Evolutionary conservation across 2,329 filamentous ascomycete genomes (phyloP), one percentile per base, ranked within the genome.

Genomic region (Pseudogymnoascus sp.): DNA sequence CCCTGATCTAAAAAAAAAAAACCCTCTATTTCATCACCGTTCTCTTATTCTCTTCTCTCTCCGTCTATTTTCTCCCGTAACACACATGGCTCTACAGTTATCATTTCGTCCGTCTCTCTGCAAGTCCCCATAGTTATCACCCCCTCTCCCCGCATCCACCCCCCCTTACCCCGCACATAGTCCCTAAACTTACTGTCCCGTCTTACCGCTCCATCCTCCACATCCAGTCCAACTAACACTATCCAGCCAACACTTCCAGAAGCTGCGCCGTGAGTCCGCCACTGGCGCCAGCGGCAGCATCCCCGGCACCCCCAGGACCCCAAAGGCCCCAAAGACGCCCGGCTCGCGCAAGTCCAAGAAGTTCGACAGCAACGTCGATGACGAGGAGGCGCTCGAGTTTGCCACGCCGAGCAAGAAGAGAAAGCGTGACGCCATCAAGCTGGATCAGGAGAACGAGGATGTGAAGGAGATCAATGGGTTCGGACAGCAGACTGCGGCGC

Each of bases 231-330:
- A 61, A 64, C 66, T 50, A 65, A 26, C 16, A 35, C 13, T 14
- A 37, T 31, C 26, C 50, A 73, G 71, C 10, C 71, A 73, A 61
- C 71, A 72, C 53, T 73, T 69, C 62, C 71, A 73, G 56, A 73
- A 73, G 61, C 66, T 73, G 40, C 68, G 70, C 56, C 67, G 50
- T 1, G 66, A 40, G 5, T 44, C 31, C 59, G 13, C 31, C 16
- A 62, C 35, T 14, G 26, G 61, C 37, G 42, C 13, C 56, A n/a
- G 19, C 11, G 14, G 37, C n/a, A 63, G 61, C 38, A 21, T 29
- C 8, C 31, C 26, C 6, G 7, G 50, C 35, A 50, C 53, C 2
- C 61, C 26, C 10, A 11, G 33, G 16, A 50, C 42, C 2, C 61
- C 26, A 61, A 65, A 35, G 26, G 47, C n/a, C 3, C 38, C 40